Percentiles rank a stretch among this genome's conserved stretches.
phyloP scores from a whole-genome alignment of 768 basidiomycete species.

The Lanmaoa rubissima region DNA sequence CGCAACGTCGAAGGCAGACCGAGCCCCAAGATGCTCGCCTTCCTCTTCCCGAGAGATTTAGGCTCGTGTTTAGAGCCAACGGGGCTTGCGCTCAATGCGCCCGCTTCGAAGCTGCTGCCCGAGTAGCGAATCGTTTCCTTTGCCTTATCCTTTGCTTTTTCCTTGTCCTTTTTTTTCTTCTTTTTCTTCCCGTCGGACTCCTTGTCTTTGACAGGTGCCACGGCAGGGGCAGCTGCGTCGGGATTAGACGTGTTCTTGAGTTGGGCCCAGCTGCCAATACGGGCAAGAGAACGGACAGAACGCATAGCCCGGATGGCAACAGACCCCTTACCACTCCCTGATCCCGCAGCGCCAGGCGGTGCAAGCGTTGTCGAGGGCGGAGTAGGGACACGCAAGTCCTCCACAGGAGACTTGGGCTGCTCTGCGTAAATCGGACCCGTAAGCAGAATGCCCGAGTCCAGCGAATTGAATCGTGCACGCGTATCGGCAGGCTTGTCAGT shows the following conservation, averaged over 20 bases:
- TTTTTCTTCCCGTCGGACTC: slow-evolving; percentile 34
- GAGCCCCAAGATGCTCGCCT: slow-evolving; percentile 58
- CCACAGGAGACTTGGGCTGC: slow-evolving; percentile 11
- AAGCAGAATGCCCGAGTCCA: slow-evolving; percentile 45
- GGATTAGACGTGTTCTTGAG: slow-evolving; percentile 41
- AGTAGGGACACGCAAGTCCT: slow-evolving; percentile 18
- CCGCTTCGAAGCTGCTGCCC: slow-evolving; percentile 66
- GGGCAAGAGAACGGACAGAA: slow-evolving; percentile 68
- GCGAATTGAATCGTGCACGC: slow-evolving; percentile 63
- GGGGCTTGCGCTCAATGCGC: slow-evolving; percentile 45
- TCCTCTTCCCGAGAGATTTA: slow-evolving; percentile 51
- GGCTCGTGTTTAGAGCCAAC: slow-evolving; percentile 22
- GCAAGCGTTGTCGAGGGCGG: slow-evolving; percentile 35
- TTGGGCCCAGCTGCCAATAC: slow-evolving; percentile 72
- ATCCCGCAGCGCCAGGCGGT: slow-evolving; percentile 30
- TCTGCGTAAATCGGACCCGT: slow-evolving; percentile 19
- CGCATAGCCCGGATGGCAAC: slow-evolving; percentile 79
- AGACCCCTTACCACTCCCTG: slow-evolving; percentile 45
- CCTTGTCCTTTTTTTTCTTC: slow-evolving; percentile 40
- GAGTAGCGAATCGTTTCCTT: slow-evolving; percentile 45
- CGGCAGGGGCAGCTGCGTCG: slow-evolving; percentile 25
- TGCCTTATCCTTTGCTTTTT: slow-evolving; percentile 33
- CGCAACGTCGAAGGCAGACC: slow-evolving; percentile 59
- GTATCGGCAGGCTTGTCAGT: slow-evolving; percentile 25
- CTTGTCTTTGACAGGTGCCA: slow-evolving; percentile 29